Evolutionary conservation across 2,329 filamentous ascomycete species (phyloP), one percentile per base, ranked within the genome.

Genomic region (Ophiocordyceps camponoti-leonardi): DNA sequence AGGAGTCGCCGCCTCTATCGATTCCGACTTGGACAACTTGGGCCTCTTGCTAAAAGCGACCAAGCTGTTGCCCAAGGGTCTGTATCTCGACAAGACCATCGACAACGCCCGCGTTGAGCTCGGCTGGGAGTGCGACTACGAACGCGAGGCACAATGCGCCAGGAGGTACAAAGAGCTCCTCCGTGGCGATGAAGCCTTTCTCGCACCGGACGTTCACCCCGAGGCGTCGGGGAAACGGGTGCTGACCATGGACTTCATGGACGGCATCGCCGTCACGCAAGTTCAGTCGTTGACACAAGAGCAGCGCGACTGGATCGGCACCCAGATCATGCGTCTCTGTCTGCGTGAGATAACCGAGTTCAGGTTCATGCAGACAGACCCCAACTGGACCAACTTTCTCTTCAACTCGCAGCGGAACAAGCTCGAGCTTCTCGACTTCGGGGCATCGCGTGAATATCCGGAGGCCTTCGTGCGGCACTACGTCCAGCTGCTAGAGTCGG

Each of bases 361-460:
- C 75, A 80, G 73, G 49, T 96, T 94, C 67, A 98, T 98, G 92
- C 92, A 98, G 66, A 98, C 92, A 6, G 92, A 98, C 59, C 92
- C 92, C 39, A 98, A 98, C 69, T 98, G 92, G 92, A 96, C 90
- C 31, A 98, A 98, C 64, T 98, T 98, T 62, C 72, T 96, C 19
- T 98, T 86, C 70, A 92, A 96, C 55, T 68, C 78, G 1, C 54
- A 67, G 19, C 77, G 72, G 4, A 68, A 78, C 54, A 83, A 79
- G 57, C 79, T 98, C 14, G 88, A 94, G 62, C 75, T 98, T 1
- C 79, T 98, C 45, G 93, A 98, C 64, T 98, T 98, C 62, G 92
- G 92, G 48, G 92, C 92, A 33, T 87, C 83, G 19, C 75, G 92
- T 54, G 90, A 87, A 52, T 98, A 81, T 58, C 86, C 88, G 0